Conservation (phyloP, 2,329 filamentous ascomycete genomes). For the Cladophialophora exuberans region DNA sequence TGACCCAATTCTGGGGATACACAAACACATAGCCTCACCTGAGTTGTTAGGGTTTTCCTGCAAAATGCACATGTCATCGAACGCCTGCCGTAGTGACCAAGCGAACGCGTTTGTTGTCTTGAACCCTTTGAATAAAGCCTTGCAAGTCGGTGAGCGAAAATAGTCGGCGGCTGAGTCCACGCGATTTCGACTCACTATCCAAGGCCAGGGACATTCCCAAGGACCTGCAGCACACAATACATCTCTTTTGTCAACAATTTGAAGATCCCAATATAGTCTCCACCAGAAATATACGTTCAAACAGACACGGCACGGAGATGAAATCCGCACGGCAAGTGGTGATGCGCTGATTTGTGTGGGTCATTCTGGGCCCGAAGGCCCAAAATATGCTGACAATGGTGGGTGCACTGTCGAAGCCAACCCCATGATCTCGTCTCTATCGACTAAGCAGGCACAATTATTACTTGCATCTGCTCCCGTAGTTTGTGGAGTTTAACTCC, state of each 20-base stretch:
- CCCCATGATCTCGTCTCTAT: too few relatives aligned
- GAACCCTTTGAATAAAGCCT: not conserved
- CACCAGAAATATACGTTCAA: not conserved
- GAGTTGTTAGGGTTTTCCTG: not conserved
- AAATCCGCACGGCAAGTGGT: not conserved
- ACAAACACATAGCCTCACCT: not conserved
- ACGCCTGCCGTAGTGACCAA: too few relatives aligned
- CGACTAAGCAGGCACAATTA: too few relatives aligned
- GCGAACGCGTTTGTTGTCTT: not conserved
- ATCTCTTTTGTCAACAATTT: too few relatives aligned
- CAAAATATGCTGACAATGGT: too few relatives aligned
- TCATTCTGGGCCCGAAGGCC: not conserved
- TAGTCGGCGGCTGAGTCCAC: not conserved
- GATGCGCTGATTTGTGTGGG: not conserved
- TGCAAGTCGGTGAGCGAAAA: constrained; percentile 4
- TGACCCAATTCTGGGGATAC: not conserved
- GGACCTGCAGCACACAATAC: too few relatives aligned
- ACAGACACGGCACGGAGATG: not conserved
- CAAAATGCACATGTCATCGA: not conserved
- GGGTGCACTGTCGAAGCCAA: too few relatives aligned
- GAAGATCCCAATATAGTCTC: not conserved
- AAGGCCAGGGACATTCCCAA: not conserved
- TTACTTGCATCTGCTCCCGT: not conserved
- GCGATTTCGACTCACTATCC: too few relatives aligned
- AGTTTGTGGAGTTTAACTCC: not conserved